Evolutionary conservation across 2,329 filamentous ascomycete species (phyloP), one percentile per base, ranked within the genome.

Genomic region (Eurotiales sp.): DNA sequence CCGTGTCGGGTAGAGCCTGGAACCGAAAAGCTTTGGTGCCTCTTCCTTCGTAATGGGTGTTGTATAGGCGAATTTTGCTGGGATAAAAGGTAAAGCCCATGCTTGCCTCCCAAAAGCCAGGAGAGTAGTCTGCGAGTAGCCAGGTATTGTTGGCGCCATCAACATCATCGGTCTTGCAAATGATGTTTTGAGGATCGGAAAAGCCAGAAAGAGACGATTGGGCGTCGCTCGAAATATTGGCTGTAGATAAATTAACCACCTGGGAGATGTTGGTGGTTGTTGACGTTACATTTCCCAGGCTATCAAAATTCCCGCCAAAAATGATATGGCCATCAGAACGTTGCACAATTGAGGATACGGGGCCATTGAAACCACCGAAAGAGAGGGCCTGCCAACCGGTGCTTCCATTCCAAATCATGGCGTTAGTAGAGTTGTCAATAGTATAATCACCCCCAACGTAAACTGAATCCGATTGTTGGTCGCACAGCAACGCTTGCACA

Each of bases 301-400:
- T 90, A 52, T 88, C 90, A 65, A 99, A 99, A 51, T 81, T 82
- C 45, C 93, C 93, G 42, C 90, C 95, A 65, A 96, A 99, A 50
- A 97, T 82, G 57, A 99, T 88, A 64, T 95, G 87, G 8, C 88
- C 88, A 60, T 89, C 87, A 1, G 85, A 77, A 17, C 85, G 82
- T 71, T 89, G 90, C 46, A 84, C 79, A 59, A 99, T 97, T 32
- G 91, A 87, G 56, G 83, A 82, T 46, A 99, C 90, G 2, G 89
- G 89, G 22, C 91, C 91, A 70, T 97, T 97, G 72, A 99, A 95
- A 19, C 95, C 95, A 36, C 85, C 84, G 73, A 99, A 99, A 2
- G 92, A 87, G 51, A 99, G 73, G 62, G 89, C 87, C 17, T 80
- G 81, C 86, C 88, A 96, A 44, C 81, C 83, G 25, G 82, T 74